Evolutionary conservation across 345 rosid genomes (phyloP).

Genomic region (Salix koriyanagi): DNA sequence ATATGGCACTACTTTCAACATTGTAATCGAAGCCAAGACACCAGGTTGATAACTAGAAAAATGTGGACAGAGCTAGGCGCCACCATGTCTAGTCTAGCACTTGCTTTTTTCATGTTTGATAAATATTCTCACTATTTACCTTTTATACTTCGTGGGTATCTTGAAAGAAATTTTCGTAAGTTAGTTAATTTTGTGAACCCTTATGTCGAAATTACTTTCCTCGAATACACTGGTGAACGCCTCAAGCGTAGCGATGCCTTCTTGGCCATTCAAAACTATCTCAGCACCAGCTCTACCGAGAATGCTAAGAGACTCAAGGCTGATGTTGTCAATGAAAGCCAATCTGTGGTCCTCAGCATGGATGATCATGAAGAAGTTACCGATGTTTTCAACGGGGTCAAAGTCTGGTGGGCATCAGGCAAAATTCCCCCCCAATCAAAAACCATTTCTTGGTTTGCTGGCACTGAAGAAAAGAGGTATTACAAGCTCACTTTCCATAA

Average conservation of each 20-base stretch:
- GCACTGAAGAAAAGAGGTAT: neutral
- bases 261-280: constrained; percentile 1
- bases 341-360: constrained; percentile 6
- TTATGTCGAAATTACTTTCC: constrained; percentile 2
- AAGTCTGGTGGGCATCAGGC: constrained; percentile 7
- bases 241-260: neutral
- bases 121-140: neutral
- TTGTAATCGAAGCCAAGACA: too few relatives aligned
- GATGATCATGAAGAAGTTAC: constrained; percentile 11
- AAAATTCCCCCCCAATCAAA: neutral
- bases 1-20: too few relatives aligned
- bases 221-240: neutral
- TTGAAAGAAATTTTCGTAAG: neutral
- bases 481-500: neutral
- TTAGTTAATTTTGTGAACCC: neutral
- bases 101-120: neutral
- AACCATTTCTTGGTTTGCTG: neutral
- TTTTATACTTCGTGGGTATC: neutral
- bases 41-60: neutral
- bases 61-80: neutral
- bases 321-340: neutral
- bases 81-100: neutral
- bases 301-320: neutral
- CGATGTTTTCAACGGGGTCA: neutral
- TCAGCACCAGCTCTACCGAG: neutral